Percentiles rank a stretch among this genome's conserved stretches.
Evolutionary conservation across 768 basidiomycete species (phyloP).

Genomic region (Tulasnella sp.): DNA sequence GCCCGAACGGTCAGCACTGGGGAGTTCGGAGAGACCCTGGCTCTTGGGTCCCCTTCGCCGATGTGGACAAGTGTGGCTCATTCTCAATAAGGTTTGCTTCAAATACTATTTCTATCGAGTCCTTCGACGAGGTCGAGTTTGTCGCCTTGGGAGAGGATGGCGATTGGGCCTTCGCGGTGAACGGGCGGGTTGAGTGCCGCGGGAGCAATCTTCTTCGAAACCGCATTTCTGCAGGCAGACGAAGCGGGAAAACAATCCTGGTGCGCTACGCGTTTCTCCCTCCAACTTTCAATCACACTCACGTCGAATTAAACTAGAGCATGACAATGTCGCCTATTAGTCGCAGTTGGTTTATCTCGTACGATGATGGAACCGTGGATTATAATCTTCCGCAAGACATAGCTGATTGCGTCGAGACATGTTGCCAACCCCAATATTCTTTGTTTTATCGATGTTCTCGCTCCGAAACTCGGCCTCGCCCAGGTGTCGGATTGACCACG

Average conservation of each 20-base stretch:
- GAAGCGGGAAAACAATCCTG: not conserved
- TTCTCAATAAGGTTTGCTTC: not conserved
- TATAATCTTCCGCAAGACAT: not conserved
- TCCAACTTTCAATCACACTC: not conserved
- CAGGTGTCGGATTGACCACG: not conserved
- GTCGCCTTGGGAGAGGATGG: not conserved
- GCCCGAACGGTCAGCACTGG: constrained; percentile 4
- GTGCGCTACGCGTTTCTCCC: not conserved
- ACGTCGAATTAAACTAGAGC: not conserved
- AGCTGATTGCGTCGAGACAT: not conserved
- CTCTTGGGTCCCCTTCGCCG: not conserved
- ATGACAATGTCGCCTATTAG: constrained; percentile 1
- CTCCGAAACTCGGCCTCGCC: not conserved
- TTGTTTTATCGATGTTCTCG: not conserved
- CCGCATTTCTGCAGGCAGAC: not conserved
- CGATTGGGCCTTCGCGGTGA: not conserved
- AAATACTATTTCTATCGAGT: not conserved
- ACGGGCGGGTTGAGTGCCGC: not conserved
- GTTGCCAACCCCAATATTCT: not conserved
- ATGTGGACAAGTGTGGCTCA: not conserved
- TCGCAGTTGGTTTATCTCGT: not conserved
- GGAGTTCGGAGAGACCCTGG: not conserved
- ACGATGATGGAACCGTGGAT: not conserved
- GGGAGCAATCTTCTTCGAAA: not conserved
- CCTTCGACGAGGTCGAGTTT: not conserved